Evolutionary conservation across 352 stramenopile genomes (phyloP).

Genomic region (Globisporangium radiosum): DNA sequence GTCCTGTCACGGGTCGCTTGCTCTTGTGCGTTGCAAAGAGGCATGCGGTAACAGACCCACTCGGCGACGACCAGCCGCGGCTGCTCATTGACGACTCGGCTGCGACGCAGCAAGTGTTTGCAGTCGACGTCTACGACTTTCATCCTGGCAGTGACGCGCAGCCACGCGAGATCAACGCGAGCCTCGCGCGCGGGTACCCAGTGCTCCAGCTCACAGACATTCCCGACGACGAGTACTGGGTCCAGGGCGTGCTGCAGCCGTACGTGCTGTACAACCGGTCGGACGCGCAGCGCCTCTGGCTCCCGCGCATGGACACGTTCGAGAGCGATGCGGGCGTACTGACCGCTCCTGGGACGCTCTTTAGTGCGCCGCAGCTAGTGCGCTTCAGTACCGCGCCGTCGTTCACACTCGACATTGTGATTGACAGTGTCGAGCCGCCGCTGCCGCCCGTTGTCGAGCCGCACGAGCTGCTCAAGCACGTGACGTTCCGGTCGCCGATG

Average conservation of each 20-base stretch:
- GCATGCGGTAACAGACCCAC: conserved; percentile 20
- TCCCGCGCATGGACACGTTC: conserved; percentile 33
- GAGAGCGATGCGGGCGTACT: conserved; percentile 13
- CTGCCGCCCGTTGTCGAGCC: conserved; percentile 29
- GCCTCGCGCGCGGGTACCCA: conserved; percentile 20
- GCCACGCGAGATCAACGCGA: conserved; percentile 25
- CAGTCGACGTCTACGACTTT: conserved; percentile 34
- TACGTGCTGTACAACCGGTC: conserved; percentile 43
- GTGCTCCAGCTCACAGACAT: conserved; percentile 24
- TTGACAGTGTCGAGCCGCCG: conserved; percentile 38
- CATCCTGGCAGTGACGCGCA: conserved; percentile 6
- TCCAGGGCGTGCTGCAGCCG: conserved; percentile 32
- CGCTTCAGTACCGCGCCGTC: conserved; percentile 18
- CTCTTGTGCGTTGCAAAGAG: conserved; percentile 37
- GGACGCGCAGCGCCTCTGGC: conserved; percentile 26
- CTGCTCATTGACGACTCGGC: conserved; percentile 29
- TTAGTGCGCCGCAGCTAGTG: conserved; percentile 43
- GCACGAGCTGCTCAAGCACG: conserved; percentile 57
- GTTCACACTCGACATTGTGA: conserved; percentile 34
- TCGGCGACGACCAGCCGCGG: conserved; percentile 28
- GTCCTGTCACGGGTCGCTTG: conserved; percentile 28
- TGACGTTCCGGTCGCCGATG: conserved; percentile 50
- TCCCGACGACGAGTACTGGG: conserved; percentile 32
- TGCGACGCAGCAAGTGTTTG: conserved; percentile 35
- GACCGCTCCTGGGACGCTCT: conserved; percentile 43